Evolutionary conservation across 202 grass and related monocot genomes (phyloP).

Genomic region (Panicum virgatum): DNA sequence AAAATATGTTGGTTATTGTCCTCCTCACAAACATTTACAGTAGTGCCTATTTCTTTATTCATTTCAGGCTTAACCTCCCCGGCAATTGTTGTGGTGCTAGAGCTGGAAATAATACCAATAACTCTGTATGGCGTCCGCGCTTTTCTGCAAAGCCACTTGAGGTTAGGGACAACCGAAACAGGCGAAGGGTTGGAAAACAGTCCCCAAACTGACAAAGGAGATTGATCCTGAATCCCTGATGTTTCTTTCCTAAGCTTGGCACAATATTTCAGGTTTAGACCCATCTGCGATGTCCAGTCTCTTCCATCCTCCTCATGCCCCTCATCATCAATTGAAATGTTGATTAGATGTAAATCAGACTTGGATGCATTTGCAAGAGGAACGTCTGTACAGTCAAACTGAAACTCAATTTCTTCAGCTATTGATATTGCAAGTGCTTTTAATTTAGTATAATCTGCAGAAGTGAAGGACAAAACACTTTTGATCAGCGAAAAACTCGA

Average conservation of each 20-base stretch:
- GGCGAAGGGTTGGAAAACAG: constrained; percentile 56
- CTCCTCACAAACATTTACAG: constrained; percentile 35
- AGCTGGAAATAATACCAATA: constrained; percentile 51
- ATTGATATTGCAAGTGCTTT: constrained; percentile 97
- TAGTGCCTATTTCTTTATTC: neutral
- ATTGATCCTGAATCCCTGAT: constrained; percentile 56
- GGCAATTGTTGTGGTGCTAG: constrained; percentile 35
- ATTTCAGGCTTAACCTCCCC: constrained; percentile 27
- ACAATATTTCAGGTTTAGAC: constrained; percentile 86
- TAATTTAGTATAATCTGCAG: constrained; percentile 87
- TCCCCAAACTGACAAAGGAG: constrained; percentile 65
- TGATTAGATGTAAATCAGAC: constrained; percentile 79
- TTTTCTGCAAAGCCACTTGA: constrained; percentile 88
- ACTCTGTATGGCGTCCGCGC: constrained; percentile 77
- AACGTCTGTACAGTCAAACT: constrained; percentile 72
- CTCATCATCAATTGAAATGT: constrained; percentile 95
- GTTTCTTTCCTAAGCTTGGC: constrained; percentile 88
- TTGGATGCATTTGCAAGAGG: constrained; percentile 73
- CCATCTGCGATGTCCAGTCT: constrained; percentile 91
- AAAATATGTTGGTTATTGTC: neutral
- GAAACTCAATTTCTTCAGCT: constrained; percentile 85
- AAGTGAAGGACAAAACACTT: neutral
- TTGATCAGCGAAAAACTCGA: constrained; percentile 7
- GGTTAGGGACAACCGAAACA: constrained; percentile 58
- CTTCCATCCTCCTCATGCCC: constrained; percentile 77